Evolutionary conservation across 1,284 basidiomycete species (phyloP).

Genomic region (Pulchroboletus neoregius): DNA sequence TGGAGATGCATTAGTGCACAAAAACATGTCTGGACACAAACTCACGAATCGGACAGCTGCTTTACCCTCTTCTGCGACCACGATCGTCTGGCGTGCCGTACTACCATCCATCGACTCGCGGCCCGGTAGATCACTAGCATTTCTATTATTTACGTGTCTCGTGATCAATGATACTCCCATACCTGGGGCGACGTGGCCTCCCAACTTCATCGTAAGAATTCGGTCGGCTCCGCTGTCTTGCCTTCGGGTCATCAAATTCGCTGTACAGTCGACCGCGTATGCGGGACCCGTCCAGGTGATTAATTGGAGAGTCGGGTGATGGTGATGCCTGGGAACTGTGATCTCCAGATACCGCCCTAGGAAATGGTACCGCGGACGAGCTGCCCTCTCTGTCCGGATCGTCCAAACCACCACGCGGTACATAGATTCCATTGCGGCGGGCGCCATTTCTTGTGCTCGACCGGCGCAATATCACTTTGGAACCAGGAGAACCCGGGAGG

Average conservation of each 20-base stretch:
- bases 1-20: slow-evolving; percentile 12
- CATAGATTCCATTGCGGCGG: slow-evolving; percentile 47
- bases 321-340: slow-evolving; percentile 36
- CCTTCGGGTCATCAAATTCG: slow-evolving; percentile 55
- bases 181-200: slow-evolving; percentile 49
- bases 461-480: slow-evolving; percentile 52
- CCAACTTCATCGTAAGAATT: slow-evolving; percentile 67
- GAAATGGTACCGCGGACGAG: slow-evolving; percentile 55
- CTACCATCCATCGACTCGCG: slow-evolving; percentile 61
- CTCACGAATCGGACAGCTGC: slow-evolving; percentile 80
- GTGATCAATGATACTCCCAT: slow-evolving; percentile 67
- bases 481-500: slow-evolving; percentile 32
- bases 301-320: slow-evolving; percentile 32
- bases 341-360: slow-evolving; percentile 47
- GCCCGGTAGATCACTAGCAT: slow-evolving; percentile 58
- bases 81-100: slow-evolving; percentile 68
- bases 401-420: slow-evolving; percentile 40
- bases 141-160: slow-evolving; percentile 50
- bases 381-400: slow-evolving; percentile 35
- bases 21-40: slow-evolving; percentile 20
- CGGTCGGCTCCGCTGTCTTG: slow-evolving; percentile 53
- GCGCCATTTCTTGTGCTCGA: slow-evolving; percentile 49
- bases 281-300: slow-evolving; percentile 44
- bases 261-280: slow-evolving; percentile 65
- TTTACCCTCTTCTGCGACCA: slow-evolving; percentile 80